Evolutionary conservation across 441 rosid species (phyloP).

Genomic region (Melastoma candidum): DNA sequence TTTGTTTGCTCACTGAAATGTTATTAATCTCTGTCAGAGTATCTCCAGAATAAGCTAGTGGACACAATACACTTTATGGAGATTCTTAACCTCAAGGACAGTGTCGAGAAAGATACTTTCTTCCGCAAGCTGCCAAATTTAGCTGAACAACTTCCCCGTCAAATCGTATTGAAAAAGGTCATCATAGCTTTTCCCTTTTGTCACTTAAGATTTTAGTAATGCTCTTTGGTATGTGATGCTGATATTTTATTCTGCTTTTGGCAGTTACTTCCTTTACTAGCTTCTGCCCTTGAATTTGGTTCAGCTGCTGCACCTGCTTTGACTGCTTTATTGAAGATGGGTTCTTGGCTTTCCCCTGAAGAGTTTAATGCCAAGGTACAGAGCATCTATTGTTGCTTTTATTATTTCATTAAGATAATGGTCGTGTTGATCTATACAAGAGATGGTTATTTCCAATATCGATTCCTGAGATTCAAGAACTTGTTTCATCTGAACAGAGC

Average conservation of each 20-base stretch:
- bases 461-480: too few species aligned
- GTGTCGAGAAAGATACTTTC: constrained; percentile 93
- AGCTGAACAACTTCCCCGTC: constrained; percentile 98
- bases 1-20: background rate
- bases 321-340: constrained; percentile 86
- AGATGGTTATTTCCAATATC: background rate
- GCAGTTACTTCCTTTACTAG: constrained; percentile 96
- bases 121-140: constrained; percentile 96
- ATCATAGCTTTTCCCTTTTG: constrained; percentile 16
- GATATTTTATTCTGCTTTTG: constrained; percentile 30
- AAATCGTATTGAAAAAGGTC: constrained; percentile 93
- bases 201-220: constrained; percentile 14
- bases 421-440: too few species aligned
- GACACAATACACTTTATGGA: constrained; percentile 99
- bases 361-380: constrained; percentile 79
- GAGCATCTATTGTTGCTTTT: constrained; percentile 5
- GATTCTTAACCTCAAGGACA: constrained; percentile 89
- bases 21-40: constrained; percentile 43
- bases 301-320: constrained; percentile 97
- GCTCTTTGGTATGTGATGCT: constrained; percentile 15
- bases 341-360: constrained; percentile 86
- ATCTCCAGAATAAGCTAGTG: constrained; percentile 98
- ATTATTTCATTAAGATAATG: background rate
- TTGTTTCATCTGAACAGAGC: too few species aligned
- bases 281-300: constrained; percentile 98